A percentile compares a stretch with the other conserved stretches of the same genome.
These are phyloP conservation scores for Trametes coccinea DNA, from an alignment of 768 basidiomycete species.

Conservation along the genomic window DNA sequence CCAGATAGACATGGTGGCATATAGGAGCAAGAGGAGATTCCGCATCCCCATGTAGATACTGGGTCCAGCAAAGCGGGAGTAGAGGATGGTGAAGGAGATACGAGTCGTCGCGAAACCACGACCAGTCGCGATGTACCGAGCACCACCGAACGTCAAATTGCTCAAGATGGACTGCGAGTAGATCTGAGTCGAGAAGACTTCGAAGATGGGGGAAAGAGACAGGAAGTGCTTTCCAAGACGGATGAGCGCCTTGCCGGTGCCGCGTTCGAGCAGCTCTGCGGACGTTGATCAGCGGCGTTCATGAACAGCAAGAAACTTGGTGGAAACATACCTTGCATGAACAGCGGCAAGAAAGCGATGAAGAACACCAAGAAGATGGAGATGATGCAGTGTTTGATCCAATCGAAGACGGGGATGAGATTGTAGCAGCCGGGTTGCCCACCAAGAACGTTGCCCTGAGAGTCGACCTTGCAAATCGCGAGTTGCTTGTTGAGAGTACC, in stretches of 20 bases:
- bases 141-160: constrained; percentile 97
- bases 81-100: constrained; percentile 93
- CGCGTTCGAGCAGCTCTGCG: constrained; percentile 91
- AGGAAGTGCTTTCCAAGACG: constrained; percentile 96
- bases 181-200: constrained; percentile 98
- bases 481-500: constrained; percentile 96
- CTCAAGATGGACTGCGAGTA: constrained; percentile 96
- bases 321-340: constrained; percentile 78
- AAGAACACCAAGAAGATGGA: constrained; percentile 99
- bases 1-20: constrained; percentile 90
- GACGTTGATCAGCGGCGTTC: background rate
- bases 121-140: constrained; percentile 98
- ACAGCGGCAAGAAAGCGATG: constrained; percentile 94
- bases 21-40: constrained; percentile 86
- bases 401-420: constrained; percentile 93
- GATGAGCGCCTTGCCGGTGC: constrained; percentile 91
- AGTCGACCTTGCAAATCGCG: constrained; percentile 83
- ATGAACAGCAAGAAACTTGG: no score
- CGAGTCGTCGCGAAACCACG: constrained; percentile 98
- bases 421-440: constrained; percentile 96
- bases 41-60: constrained; percentile 99
- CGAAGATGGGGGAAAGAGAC: constrained; percentile 95
- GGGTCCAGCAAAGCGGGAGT: constrained; percentile 99
- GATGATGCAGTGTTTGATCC: constrained; percentile 95
- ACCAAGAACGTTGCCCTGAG: constrained; percentile 71